These are phyloP conservation scores for Venturia oleaginea DNA, from an alignment of 2,329 filamentous ascomycete species.

Conservation along the genomic window DNA sequence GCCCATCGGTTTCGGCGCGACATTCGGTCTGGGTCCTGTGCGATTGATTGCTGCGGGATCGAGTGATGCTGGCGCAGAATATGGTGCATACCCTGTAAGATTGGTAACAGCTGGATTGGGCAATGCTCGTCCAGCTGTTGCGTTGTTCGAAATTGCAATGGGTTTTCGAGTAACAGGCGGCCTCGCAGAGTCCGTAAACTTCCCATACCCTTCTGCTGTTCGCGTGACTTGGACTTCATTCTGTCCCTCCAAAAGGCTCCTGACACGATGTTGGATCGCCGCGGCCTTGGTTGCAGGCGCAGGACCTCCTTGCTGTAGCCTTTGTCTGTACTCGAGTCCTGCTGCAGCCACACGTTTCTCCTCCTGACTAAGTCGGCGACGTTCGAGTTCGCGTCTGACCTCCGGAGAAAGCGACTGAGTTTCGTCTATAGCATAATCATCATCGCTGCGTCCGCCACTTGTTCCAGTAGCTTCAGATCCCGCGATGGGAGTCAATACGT, in stretches of 20 bases:
- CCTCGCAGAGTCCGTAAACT: slow-evolving; percentile 54
- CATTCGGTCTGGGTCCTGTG: slow-evolving; percentile 35
- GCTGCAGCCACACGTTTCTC: slow-evolving; percentile 83
- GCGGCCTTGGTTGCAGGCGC: slow-evolving; percentile 54
- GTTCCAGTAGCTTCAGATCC: slow-evolving; percentile 65
- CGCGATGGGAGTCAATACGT: slow-evolving; percentile 53
- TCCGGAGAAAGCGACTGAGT: slow-evolving; percentile 72
- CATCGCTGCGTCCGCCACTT: slow-evolving; percentile 56
- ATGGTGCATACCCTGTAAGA: not conserved
- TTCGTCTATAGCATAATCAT: slow-evolving; percentile 54
- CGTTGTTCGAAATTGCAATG: slow-evolving; percentile 4
- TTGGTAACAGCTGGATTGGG: not conserved
- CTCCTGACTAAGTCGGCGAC: slow-evolving; percentile 71
- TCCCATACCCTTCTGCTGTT: slow-evolving; percentile 84
- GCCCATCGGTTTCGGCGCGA: slow-evolving; percentile 36
- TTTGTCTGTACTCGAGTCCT: slow-evolving; percentile 76
- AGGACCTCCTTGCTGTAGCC: slow-evolving; percentile 51
- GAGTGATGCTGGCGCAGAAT: not conserved
- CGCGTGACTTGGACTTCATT: slow-evolving; percentile 49
- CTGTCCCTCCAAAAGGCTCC: slow-evolving; percentile 74
- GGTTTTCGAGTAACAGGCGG: slow-evolving; percentile 12
- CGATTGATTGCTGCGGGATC: slow-evolving; percentile 5
- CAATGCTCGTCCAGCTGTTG: slow-evolving; percentile 1
- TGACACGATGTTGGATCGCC: slow-evolving; percentile 88
- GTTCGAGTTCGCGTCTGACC: slow-evolving; percentile 81